A percentile compares a stretch with the other conserved stretches of the same genome.
Conservation (phyloP, 2,329 filamentous ascomycete species). For the Pezicula radicicola region DNA sequence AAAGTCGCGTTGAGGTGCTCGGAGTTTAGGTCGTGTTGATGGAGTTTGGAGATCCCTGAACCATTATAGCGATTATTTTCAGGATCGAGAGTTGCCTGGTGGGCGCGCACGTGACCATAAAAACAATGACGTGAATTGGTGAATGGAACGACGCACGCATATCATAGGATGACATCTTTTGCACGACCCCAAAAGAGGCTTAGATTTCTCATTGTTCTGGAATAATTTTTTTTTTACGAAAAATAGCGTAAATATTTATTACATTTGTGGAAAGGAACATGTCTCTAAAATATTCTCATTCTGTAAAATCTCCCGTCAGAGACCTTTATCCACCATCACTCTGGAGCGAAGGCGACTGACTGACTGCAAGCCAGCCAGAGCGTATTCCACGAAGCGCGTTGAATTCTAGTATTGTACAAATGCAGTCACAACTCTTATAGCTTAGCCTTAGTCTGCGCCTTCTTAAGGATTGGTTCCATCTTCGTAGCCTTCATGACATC, state of each 20-base stretch:
- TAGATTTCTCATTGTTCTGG: too few relatives aligned
- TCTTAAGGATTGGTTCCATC: slow-evolving; percentile 89
- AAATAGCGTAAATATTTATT: too few relatives aligned
- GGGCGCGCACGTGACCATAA: not conserved
- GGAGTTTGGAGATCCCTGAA: not conserved
- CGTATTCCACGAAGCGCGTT: too few relatives aligned
- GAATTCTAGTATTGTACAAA: not conserved
- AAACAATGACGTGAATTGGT: not conserved
- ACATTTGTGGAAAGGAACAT: not conserved
- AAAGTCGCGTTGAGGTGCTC: not conserved
- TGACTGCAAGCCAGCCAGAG: too few relatives aligned
- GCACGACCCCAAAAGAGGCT: too few relatives aligned
- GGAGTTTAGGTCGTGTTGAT: slow-evolving; percentile 1
- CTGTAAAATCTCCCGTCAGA: not conserved
- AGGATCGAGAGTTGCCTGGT: not conserved
- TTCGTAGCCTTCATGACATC: slow-evolving; percentile 99
- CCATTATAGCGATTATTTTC: not conserved
- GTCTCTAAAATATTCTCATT: not conserved
- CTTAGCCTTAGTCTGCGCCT: slow-evolving; percentile 79
- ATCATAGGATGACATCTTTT: too few relatives aligned
- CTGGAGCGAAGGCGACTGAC: not conserved
- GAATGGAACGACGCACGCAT: not conserved
- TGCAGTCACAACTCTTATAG: slow-evolving; percentile 50
- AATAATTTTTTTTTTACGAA: too few relatives aligned
- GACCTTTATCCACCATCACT: not conserved